Evolutionary conservation across 2,329 filamentous ascomycete species (phyloP).

Genomic region (Dryadomyces quercus-mongolicae): DNA sequence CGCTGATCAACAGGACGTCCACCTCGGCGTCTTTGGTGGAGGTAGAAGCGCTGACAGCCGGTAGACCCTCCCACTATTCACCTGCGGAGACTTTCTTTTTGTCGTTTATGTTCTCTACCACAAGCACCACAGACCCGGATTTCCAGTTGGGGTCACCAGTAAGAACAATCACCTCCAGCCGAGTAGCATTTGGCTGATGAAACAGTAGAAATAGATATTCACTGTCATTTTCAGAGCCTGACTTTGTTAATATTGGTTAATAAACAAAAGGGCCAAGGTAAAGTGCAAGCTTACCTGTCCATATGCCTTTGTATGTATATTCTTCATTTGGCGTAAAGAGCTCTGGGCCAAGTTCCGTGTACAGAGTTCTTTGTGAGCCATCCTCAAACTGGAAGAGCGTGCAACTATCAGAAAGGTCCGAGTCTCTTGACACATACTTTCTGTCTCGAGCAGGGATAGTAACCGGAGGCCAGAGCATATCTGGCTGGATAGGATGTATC

Average conservation of each 20-base stretch:
- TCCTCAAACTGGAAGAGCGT: background rate
- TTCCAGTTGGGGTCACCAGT: background rate
- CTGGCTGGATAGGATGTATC: background rate
- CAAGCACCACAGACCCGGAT: too few species aligned
- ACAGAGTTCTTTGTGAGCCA: background rate
- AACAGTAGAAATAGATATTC: background rate
- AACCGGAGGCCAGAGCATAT: background rate
- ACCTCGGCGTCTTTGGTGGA: too few species aligned
- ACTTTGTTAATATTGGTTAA: too few species aligned
- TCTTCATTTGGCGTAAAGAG: background rate
- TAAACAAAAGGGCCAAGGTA: too few species aligned
- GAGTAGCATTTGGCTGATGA: background rate
- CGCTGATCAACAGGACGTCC: too few species aligned
- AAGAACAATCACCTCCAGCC: background rate
- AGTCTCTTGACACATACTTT: background rate
- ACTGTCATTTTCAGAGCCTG: too few species aligned
- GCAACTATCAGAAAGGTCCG: background rate
- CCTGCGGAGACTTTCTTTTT: too few species aligned
- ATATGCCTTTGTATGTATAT: background rate
- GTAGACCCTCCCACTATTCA: too few species aligned
- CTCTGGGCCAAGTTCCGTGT: background rate
- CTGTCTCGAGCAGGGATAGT: background rate
- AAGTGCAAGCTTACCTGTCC: background rate
- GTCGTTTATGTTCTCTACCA: too few species aligned
- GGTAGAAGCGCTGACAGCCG: too few species aligned